Base-by-base conservation (phyloP, 441 rosid genomes). In the Bocquillonia castaneifolia region DNA sequence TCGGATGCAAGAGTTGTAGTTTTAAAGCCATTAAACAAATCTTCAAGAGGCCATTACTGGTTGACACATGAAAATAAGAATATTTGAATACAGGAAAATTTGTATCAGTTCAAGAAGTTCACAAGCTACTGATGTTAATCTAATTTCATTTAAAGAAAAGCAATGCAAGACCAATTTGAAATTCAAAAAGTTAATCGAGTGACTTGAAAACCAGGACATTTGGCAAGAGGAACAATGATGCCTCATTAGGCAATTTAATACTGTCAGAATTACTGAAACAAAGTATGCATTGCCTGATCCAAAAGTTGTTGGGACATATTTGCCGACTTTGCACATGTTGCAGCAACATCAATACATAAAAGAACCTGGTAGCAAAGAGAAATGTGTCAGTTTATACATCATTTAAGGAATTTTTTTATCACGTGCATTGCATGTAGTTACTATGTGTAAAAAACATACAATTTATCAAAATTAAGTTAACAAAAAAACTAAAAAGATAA, bases 261-360 rank as follows among this genome's bases (percentile, higher is more conserved):
- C 18, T 55, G 18, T n/a, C 59, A 28, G 44, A 63, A 44, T 42
- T 29, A 56, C 76, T 63, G 52, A 68, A 55, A 59, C n/a, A 51
- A 63, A 74, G 51, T 23, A 59, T 65, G 59, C 17, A 70, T 86
- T 90, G 79, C 99, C 99, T 86, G 93, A 78, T 90, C 81, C 80
- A 95, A 81, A 71, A 95, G 93, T 76, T 84, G 94, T 74, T 77
- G 82, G 69, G 93, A 92, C 88, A 85, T 85, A 70, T 76, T 73
- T 80, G 88, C 78, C 39, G 93, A 85, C 82, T 79, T 90, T 59
- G 99, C 98, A 74, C 93, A 90, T 76, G 96, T 84, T 66, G 92
- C 85, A 79, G 99, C 98, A 66, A 87, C 93, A 79, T 95, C 99
- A 61, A 95, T 86, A 77, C 95, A 95, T 37, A 95, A 90, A 84